These are phyloP conservation scores for Fusarium incarnatum DNA, from an alignment of 2,329 filamentous ascomycete species.

Conservation along the genomic window DNA sequence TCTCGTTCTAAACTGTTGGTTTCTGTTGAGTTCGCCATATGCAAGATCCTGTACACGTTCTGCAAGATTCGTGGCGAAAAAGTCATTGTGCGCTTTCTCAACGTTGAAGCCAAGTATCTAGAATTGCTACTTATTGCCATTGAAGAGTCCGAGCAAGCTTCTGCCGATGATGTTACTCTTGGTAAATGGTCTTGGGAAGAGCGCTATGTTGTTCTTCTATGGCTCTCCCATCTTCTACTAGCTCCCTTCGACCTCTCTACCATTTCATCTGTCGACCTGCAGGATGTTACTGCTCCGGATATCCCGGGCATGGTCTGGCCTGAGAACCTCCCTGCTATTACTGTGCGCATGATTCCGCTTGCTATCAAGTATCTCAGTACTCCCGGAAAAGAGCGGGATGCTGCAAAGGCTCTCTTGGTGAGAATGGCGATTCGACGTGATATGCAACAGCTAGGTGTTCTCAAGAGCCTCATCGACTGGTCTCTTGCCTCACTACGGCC, in stretches of 20 bases:
- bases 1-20: constrained; percentile 57
- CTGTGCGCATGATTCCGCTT: constrained; percentile 75
- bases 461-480: constrained; percentile 77
- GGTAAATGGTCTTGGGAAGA: constrained; percentile 81
- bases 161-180: constrained; percentile 29
- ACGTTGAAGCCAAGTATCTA: constrained; percentile 87
- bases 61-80: constrained; percentile 96
- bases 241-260: constrained; percentile 91
- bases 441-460: constrained; percentile 82
- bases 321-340: constrained; percentile 73
- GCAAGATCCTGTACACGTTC: constrained; percentile 84
- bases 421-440: constrained; percentile 85
- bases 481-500: constrained; percentile 70
- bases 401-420: constrained; percentile 85
- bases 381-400: constrained; percentile 88
- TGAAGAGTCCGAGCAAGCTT: constrained; percentile 65
- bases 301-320: constrained; percentile 68
- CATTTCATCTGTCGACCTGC: constrained; percentile 74
- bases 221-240: constrained; percentile 84
- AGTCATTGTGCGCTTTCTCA: constrained; percentile 89
- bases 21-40: constrained; percentile 77
- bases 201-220: constrained; percentile 86
- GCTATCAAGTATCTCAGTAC: constrained; percentile 77
- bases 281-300: constrained; percentile 57
- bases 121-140: constrained; percentile 82